phyloP scores from a whole-genome alignment of 192 early-diverging fungal species.

The Pilaira anomala region DNA sequence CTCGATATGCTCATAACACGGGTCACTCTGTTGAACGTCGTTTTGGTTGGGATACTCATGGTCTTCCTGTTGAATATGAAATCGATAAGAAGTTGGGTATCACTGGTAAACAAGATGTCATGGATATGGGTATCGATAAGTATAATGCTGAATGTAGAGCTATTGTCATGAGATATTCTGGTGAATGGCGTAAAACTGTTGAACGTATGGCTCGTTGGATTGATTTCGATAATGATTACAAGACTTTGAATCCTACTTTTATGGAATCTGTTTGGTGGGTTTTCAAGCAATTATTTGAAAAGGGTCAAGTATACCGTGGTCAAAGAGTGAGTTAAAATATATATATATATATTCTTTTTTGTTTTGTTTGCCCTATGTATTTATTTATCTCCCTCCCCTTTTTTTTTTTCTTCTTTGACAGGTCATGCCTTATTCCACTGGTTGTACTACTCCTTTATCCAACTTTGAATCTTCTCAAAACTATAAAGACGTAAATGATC shows the following conservation, averaged over 20 bases:
- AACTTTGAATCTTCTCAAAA: constrained; percentile 97
- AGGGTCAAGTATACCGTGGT: constrained; percentile 94
- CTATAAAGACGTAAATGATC: constrained; percentile 97
- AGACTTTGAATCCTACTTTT: constrained; percentile 91
- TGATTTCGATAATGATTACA: constrained; percentile 99
- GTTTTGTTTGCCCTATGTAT: too few species aligned
- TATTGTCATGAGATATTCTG: constrained; percentile 94
- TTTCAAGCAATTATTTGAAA: constrained; percentile 93
- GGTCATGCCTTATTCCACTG: constrained; percentile 98
- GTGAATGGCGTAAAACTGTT: constrained; percentile 91
- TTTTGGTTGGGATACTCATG: constrained; percentile 97
- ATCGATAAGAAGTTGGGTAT: constrained; percentile 93
- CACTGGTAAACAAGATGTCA: constrained; percentile 83
- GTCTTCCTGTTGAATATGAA: constrained; percentile 87
- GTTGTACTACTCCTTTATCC: constrained; percentile 85
- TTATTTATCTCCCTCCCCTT: too few species aligned
- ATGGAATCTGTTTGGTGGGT: constrained; percentile 99
- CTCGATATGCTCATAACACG: constrained; percentile 90
- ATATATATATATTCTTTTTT: constrained; percentile 4
- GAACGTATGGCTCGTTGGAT: constrained; percentile 98
- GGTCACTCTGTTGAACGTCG: constrained; percentile 97
- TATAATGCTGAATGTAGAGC: constrained; percentile 96
- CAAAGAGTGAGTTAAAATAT: constrained; percentile 60
- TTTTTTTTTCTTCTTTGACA: neutral
- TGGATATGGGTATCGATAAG: constrained; percentile 91